Percentiles rank a stretch among this genome's conserved stretches.
phyloP scores from a whole-genome alignment of 352 stramenopile species.

The Globisporangium orthogonon region DNA sequence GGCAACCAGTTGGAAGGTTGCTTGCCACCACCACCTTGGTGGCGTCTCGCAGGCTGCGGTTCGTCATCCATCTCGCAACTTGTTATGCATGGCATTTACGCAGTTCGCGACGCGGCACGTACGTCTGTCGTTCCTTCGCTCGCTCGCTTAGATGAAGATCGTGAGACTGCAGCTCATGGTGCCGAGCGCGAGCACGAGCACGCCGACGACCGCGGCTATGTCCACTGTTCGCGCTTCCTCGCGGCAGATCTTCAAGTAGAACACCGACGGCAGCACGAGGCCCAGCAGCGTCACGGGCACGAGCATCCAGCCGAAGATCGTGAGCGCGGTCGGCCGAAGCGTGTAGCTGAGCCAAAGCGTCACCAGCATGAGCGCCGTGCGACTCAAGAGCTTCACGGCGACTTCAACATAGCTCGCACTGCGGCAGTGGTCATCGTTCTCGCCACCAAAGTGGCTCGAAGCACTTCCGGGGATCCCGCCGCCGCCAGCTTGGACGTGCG shows the following conservation, averaged over 20 bases:
- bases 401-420: conserved; percentile 17
- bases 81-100: background rate
- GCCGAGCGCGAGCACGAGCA: conserved; percentile 39
- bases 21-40: background rate
- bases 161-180: conserved; percentile 43
- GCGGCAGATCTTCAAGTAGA: conserved; percentile 62
- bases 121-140: too few species aligned
- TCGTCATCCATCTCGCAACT: too few species aligned
- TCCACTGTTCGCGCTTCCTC: conserved; percentile 49
- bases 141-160: conserved; percentile 28
- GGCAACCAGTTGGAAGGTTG: background rate
- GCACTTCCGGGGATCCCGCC: background rate
- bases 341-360: conserved; percentile 50
- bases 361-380: conserved; percentile 38
- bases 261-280: conserved; percentile 38
- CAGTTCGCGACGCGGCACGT: too few species aligned
- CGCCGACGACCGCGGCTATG: conserved; percentile 29
- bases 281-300: conserved; percentile 36
- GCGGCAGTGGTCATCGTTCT: conserved; percentile 14
- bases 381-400: conserved; percentile 38
- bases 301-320: conserved; percentile 61
- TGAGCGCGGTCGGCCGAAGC: conserved; percentile 43
- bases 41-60: too few species aligned
- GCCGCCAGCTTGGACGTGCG: conserved; percentile 12
- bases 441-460: background rate